Evolutionary conservation across 176 grass and related monocot genomes (phyloP).

Genomic region (Cenchrus purpureus): DNA sequence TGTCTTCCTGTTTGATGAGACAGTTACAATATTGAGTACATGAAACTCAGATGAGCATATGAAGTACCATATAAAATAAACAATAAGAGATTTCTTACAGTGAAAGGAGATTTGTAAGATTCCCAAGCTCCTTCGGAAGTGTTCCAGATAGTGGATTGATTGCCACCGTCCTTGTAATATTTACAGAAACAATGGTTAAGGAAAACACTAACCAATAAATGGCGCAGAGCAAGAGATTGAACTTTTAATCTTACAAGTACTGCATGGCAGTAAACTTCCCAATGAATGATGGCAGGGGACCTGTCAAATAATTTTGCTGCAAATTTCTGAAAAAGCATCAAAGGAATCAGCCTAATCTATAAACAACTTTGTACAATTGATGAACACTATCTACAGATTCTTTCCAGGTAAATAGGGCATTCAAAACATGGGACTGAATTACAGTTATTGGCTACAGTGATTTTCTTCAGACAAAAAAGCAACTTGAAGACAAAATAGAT

Average conservation of each 20-base stretch:
- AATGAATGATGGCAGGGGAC: slow-evolving; percentile 63
- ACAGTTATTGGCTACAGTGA: neutral
- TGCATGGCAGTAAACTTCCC: slow-evolving; percentile 54
- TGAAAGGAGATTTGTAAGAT: slow-evolving; percentile 49
- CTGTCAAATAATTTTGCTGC: slow-evolving; percentile 56
- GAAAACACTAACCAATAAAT: neutral
- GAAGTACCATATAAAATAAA: neutral
- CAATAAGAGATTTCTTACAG: slow-evolving; percentile 46
- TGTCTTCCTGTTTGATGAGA: neutral
- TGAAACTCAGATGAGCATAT: neutral
- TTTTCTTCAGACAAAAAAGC: neutral
- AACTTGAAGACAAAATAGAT: neutral
- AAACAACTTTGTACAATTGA: neutral
- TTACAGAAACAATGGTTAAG: neutral
- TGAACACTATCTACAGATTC: neutral
- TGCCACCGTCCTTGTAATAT: neutral
- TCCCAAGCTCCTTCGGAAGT: slow-evolving; percentile 73
- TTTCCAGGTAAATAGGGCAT: neutral
- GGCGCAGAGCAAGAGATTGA: neutral
- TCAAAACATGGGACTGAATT: neutral
- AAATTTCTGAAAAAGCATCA: slow-evolving; percentile 47
- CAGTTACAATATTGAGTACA: neutral
- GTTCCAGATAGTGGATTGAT: slow-evolving; percentile 68
- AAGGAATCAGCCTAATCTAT: neutral
- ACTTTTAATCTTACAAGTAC: slow-evolving; percentile 44